Percentiles rank a stretch among this genome's conserved stretches.
Evolutionary conservation across 2,329 filamentous ascomycete species (phyloP).

Genomic region (Cordyceps pruinosa): DNA sequence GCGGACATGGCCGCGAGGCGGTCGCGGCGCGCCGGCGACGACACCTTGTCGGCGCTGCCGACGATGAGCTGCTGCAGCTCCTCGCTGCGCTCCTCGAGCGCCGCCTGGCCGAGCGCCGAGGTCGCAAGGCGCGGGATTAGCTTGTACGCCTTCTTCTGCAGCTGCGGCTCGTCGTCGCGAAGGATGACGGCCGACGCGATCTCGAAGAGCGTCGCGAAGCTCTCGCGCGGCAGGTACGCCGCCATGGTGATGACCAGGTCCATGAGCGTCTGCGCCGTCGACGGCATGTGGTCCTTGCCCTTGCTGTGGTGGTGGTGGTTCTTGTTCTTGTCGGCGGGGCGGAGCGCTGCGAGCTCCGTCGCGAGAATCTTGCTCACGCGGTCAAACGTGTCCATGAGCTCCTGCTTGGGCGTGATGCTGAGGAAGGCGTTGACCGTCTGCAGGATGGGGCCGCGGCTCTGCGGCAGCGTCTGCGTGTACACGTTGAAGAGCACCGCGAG

Average conservation of each 20-base stretch:
- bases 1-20: slow-evolving; percentile 76
- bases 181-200: slow-evolving; percentile 79
- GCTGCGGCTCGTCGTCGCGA: slow-evolving; percentile 75
- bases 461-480: slow-evolving; percentile 90
- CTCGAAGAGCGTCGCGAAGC: slow-evolving; percentile 77
- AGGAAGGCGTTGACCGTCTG: slow-evolving; percentile 93
- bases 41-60: slow-evolving; percentile 73
- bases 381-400: slow-evolving; percentile 82
- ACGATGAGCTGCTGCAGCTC: slow-evolving; percentile 82
- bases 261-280: slow-evolving; percentile 90
- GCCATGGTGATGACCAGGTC: slow-evolving; percentile 95
- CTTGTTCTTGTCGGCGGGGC: slow-evolving; percentile 56
- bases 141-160: slow-evolving; percentile 99
- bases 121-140: slow-evolving; percentile 84
- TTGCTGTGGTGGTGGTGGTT: slow-evolving; percentile 33
- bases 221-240: slow-evolving; percentile 81
- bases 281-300: slow-evolving; percentile 70
- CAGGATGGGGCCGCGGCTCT: slow-evolving; percentile 83
- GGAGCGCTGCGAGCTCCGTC: slow-evolving; percentile 51
- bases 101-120: slow-evolving; percentile 68
- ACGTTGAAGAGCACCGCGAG: slow-evolving; percentile 98
- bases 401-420: slow-evolving; percentile 71
- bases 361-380: slow-evolving; percentile 82
- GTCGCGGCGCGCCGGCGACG: slow-evolving; percentile 78
- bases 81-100: slow-evolving; percentile 64